phyloP scores from a whole-genome alignment of 2,329 filamentous ascomycete genomes.

The Elsinoe ampelina region DNA sequence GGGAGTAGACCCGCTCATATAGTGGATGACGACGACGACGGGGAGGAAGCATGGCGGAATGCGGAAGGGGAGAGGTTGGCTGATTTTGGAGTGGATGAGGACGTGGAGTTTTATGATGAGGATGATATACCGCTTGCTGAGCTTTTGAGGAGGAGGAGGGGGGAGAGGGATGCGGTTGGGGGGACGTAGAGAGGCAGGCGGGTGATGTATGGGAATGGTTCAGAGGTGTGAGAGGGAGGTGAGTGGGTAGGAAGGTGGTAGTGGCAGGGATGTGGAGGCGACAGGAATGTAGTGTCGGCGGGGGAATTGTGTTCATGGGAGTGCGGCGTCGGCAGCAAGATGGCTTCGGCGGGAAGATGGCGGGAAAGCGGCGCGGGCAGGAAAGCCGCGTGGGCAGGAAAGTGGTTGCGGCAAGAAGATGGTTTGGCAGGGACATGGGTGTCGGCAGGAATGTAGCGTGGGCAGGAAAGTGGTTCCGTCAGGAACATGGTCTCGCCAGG shows the following conservation, averaged over 20 bases:
- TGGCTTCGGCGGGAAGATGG: slow-evolving; percentile 46
- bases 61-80: slow-evolving; percentile 63
- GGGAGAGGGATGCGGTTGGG: slow-evolving; percentile 5
- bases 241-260: slow-evolving; percentile 48
- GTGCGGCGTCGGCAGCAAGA: slow-evolving; percentile 39
- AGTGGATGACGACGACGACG: slow-evolving; percentile 27
- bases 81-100: slow-evolving; percentile 74
- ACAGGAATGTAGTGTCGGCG: slow-evolving; percentile 48
- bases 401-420: slow-evolving; percentile 51
- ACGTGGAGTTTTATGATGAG: slow-evolving; percentile 57
- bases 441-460: too few species aligned
- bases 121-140: slow-evolving; percentile 64
- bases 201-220: too few species aligned
- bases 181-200: neutral
- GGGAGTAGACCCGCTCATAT: slow-evolving; percentile 12
- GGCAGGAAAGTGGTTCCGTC: too few species aligned
- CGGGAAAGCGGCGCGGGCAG: too few species aligned
- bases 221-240: slow-evolving; percentile 40
- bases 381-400: slow-evolving; percentile 21
- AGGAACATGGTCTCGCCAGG: too few species aligned
- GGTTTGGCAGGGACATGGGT: too few species aligned
- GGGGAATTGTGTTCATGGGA: slow-evolving; percentile 43
- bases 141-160: slow-evolving; percentile 50
- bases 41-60: slow-evolving; percentile 60
- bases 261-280: slow-evolving; percentile 48